A percentile compares a stretch with the other conserved stretches of the same genome.
Conservation (phyloP, 148 eudicot species). For the Tetragonia tetragonoides region DNA sequence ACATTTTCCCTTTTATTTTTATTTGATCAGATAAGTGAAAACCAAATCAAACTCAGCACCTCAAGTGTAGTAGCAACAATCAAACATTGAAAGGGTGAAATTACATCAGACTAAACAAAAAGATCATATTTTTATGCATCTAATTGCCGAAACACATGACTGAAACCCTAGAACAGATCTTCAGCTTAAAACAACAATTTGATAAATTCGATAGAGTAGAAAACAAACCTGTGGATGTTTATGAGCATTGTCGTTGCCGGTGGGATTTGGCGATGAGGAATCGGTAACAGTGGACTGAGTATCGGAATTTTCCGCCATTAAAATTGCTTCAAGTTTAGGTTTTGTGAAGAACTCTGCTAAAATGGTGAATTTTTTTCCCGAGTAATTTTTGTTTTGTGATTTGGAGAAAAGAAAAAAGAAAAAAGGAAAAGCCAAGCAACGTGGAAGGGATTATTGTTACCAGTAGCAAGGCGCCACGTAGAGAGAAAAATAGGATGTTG, state of each 20-base stretch:
- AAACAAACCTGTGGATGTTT: conserved; percentile 36
- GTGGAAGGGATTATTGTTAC: background rate
- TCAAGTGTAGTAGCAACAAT: background rate
- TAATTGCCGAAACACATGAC: background rate
- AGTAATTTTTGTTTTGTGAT: background rate
- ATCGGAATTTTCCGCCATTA: conserved; percentile 45
- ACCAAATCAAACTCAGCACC: background rate
- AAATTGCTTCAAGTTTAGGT: background rate
- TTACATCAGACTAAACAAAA: background rate
- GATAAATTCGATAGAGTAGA: too few relatives aligned
- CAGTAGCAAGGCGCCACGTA: conserved; percentile 12
- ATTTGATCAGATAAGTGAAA: background rate
- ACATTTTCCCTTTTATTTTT: background rate
- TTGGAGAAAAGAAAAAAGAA: background rate
- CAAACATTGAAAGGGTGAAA: background rate
- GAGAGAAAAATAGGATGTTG: background rate
- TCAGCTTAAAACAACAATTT: background rate
- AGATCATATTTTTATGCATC: background rate
- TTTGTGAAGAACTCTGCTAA: background rate
- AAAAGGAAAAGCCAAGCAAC: background rate
- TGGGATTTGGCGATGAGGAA: conserved; percentile 17
- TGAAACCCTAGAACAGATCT: conserved; percentile 17
- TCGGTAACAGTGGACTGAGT: conserved; percentile 33
- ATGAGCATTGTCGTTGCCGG: conserved; percentile 18
- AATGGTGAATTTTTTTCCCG: background rate